phyloP scores from a whole-genome alignment of 106 monocot species.

The Phalaenopsis equestris region DNA sequence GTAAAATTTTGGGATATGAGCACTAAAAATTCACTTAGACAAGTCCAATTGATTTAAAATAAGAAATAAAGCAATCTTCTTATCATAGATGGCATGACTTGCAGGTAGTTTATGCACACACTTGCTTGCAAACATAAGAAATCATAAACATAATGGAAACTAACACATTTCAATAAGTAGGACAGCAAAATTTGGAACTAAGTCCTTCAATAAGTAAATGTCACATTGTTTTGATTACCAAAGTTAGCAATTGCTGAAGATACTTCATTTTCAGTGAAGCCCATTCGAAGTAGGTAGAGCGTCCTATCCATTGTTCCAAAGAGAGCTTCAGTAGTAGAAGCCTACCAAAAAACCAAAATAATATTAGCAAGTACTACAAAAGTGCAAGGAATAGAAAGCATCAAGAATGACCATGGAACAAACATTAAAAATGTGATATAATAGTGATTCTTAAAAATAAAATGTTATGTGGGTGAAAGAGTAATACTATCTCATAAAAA shows the following conservation, averaged over 20 bases:
- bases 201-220: neutral
- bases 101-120: neutral
- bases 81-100: neutral
- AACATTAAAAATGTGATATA: neutral
- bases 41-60: neutral
- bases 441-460: neutral
- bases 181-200: neutral
- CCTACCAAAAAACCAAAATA: neutral
- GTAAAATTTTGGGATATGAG: neutral
- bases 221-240: slow-evolving; percentile 32
- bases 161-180: neutral
- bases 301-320: slow-evolving; percentile 77
- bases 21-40: neutral
- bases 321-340: slow-evolving; percentile 24
- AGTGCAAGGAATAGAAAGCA: neutral
- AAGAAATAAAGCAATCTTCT: neutral
- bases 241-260: slow-evolving; percentile 66
- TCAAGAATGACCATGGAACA: neutral
- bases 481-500: neutral
- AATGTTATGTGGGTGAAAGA: neutral
- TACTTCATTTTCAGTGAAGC: slow-evolving; percentile 81
- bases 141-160: neutral
- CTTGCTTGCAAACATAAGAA: neutral
- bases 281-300: slow-evolving; percentile 61
- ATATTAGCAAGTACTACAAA: neutral